phyloP scores from a whole-genome alignment of 257 asterid genomes.

The Petrea volubilis region DNA sequence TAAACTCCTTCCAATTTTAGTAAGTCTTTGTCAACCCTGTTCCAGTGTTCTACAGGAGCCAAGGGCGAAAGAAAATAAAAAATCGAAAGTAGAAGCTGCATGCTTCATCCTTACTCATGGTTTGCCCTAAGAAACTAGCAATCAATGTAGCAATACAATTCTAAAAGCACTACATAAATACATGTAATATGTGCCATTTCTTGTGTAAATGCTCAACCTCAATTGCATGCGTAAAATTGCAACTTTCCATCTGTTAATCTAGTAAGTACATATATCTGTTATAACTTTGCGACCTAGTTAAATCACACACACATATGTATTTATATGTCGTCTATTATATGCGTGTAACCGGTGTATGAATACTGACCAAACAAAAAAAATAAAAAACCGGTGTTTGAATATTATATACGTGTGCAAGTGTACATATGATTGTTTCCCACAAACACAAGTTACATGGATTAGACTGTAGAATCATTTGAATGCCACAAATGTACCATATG shows the following conservation, averaged over 20 bases:
- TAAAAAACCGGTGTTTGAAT: too few species aligned
- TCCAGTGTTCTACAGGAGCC: neutral
- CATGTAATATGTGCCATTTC: neutral
- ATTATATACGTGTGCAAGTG: too few species aligned
- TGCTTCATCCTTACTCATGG: neutral
- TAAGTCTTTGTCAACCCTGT: neutral
- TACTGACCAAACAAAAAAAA: too few species aligned
- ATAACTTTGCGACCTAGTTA: neutral
- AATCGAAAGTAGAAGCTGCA: neutral
- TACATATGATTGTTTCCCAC: too few species aligned
- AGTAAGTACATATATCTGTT: too few species aligned
- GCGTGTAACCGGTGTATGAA: too few species aligned
- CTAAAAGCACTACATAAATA: neutral
- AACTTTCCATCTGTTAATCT: neutral
- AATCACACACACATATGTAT: too few species aligned
- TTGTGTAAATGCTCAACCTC: neutral
- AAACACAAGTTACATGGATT: too few species aligned
- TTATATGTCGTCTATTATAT: too few species aligned
- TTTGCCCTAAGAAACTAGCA: neutral
- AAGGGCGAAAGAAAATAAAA: neutral
- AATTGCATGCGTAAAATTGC: neutral
- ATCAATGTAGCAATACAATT: neutral
- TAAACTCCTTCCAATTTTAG: too few species aligned
- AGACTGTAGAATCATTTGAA: too few species aligned
- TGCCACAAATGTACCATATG: too few species aligned